Percentiles rank a stretch among this genome's conserved stretches.
Evolutionary conservation across 73 alveolate genomes (phyloP).

Genomic region (Breviolum minutum): DNA sequence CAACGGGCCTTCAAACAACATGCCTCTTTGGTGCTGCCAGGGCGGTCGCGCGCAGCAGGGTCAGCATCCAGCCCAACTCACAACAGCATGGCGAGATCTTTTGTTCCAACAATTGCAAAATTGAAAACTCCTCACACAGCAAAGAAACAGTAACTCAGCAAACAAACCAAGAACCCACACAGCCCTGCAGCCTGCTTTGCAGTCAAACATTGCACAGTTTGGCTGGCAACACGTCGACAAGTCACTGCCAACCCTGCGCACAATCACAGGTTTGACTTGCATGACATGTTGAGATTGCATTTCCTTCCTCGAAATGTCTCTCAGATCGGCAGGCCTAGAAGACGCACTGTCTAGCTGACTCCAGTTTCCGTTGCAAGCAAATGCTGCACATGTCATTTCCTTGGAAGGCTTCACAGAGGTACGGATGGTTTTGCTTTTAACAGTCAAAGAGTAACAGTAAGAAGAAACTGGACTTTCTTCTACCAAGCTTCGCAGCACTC

Average conservation of each 20-base stretch:
- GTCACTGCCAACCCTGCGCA: conserved; percentile 63
- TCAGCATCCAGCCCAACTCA: conserved; percentile 38
- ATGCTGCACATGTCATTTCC: conserved; percentile 70
- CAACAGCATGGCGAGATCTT: not conserved
- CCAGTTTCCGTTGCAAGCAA: conserved; percentile 64
- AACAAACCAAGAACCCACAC: not conserved
- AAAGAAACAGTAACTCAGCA: not conserved
- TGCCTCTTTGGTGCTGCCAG: conserved; percentile 36
- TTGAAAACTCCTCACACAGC: not conserved
- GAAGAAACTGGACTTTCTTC: too few relatives aligned
- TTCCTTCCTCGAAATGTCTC: not conserved
- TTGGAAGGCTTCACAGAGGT: not conserved
- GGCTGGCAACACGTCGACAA: conserved; percentile 61
- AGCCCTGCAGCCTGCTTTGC: conserved; percentile 36
- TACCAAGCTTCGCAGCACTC: conserved; percentile 65
- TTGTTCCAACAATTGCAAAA: not conserved
- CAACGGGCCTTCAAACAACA: conserved; percentile 57
- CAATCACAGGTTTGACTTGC: not conserved
- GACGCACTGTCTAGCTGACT: conserved; percentile 2
- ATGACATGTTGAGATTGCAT: not conserved
- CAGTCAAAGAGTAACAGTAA: too few relatives aligned
- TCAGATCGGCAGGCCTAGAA: not conserved
- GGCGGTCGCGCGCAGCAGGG: conserved; percentile 24
- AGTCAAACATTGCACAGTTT: conserved; percentile 62
- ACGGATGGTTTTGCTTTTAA: too few relatives aligned